Percentiles rank a stretch among this genome's conserved stretches.
Evolutionary conservation across 2,329 filamentous ascomycete genomes (phyloP).

Genomic region (Trichoderma lentiforme): DNA sequence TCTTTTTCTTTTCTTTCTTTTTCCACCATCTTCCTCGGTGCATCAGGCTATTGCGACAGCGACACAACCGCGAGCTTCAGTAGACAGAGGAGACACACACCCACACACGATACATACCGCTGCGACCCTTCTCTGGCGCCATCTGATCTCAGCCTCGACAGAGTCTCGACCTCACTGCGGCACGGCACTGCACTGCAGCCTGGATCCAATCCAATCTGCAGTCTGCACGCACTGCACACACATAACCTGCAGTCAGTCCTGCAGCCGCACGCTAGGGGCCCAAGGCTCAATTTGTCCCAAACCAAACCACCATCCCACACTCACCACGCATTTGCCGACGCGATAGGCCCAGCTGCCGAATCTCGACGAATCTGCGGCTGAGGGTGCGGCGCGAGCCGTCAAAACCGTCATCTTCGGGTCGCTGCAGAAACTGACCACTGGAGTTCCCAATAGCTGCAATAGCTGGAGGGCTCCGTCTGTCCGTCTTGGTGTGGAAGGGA

Average conservation of each 20-base stretch:
- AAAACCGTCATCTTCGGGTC: not conserved
- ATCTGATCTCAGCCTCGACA: not conserved
- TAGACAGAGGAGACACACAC: no score
- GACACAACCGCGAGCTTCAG: not conserved
- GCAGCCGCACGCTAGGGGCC: not conserved
- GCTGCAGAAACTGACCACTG: not conserved
- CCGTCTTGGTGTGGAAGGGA: not conserved
- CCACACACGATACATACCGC: not conserved
- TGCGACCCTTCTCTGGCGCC: not conserved
- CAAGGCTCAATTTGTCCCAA: not conserved
- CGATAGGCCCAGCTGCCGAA: not conserved
- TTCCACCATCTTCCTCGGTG: not conserved
- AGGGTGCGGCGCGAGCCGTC: constrained; percentile 6
- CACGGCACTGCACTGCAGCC: not conserved
- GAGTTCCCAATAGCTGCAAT: not conserved
- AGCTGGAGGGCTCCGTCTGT: not conserved
- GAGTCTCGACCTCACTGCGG: not conserved
- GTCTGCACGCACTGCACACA: not conserved
- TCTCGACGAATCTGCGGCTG: constrained; percentile 11
- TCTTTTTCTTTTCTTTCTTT: not conserved
- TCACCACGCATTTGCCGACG: not conserved
- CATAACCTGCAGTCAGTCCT: not conserved
- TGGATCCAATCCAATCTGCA: not conserved
- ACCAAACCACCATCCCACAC: constrained; percentile 1
- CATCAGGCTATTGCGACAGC: not conserved